Base-by-base conservation (phyloP, 1,284 basidiomycete genomes). In the Vanrija pseudolonga region DNA sequence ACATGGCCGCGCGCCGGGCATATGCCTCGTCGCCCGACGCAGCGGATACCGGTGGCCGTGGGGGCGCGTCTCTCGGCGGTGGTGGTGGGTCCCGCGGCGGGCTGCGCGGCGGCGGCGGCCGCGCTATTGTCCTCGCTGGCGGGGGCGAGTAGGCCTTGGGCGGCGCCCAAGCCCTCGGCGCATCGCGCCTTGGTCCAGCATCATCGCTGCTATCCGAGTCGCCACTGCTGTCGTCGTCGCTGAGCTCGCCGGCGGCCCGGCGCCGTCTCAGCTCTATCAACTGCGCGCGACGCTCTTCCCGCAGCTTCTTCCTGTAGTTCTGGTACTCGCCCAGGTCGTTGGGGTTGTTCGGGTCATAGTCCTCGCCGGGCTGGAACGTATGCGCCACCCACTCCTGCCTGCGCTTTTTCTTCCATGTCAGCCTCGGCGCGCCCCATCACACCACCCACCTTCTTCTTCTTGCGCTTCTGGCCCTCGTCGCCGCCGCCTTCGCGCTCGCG, bases 251-350 rank as follows among this genome's bases (percentile, higher is more conserved):
- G n/a, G 64, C 62, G 8, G 59, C 63, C 36, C 54, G 55, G 41
- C 62, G 52, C 44, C 60, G 62, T 52, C 55, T 60, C 36, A 57
- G 64, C 50, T 65, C 68, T 2, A 65, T 22, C 22, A 62, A 45
- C 44, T 62, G 50, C 11, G 62, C 60, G 15, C 62, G 47, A 8
- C 60, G 56, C 54, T 75, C 72, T 51, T 70, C 70, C 7, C 68
- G 59, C 24, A 69, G 32, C 36, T 62, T 55, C 49, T 66, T 67
- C 28, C 75, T 55, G 57, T 73, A 77, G 22, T 62, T 55, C 55
- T 72, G 72, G 53, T 73, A 77, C 60, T 74, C 72, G 43, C 70
- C 71, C 7, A 77, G 63, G 41, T 77, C 75, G 53, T 77, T 77
- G 1, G 75, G 75, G 40, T 67, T 55, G 50, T 72, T 67, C 5